Evolutionary conservation across 225 moss, liverwort and hornwort genomes (phyloP).

Genomic region (Antitrichia curtipendula): DNA sequence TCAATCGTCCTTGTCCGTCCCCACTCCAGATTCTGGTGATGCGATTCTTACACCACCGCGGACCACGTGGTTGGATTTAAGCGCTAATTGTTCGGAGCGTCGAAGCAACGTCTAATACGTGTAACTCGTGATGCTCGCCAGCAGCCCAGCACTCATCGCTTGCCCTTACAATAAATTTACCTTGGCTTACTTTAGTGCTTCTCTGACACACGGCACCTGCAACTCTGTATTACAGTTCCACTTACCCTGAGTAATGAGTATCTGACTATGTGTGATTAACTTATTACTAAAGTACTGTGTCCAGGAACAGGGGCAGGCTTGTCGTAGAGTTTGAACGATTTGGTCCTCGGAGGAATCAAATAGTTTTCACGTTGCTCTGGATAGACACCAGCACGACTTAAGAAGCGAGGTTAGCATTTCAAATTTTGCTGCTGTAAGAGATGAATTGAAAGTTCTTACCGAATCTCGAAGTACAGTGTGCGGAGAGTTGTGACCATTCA

Average conservation of each 20-base stretch:
- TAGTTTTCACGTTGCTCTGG: neutral
- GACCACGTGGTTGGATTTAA: neutral
- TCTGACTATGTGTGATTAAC: neutral
- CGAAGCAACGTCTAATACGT: neutral
- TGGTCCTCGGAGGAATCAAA: neutral
- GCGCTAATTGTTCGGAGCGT: neutral
- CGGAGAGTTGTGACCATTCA: neutral
- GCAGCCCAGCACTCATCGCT: neutral
- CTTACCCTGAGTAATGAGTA: too few relatives aligned
- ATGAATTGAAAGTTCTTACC: neutral
- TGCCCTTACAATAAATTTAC: neutral
- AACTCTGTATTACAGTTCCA: neutral
- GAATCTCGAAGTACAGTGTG: neutral
- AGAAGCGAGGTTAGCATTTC: neutral
- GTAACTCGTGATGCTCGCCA: neutral
- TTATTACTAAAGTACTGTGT: neutral
- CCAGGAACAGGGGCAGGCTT: neutral
- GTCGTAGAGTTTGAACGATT: neutral
- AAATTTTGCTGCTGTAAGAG: neutral
- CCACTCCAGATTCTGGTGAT: neutral
- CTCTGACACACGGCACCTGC: neutral
- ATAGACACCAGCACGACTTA: neutral
- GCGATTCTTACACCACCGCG: neutral
- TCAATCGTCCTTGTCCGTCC: neutral
- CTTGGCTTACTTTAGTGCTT: neutral